A percentile compares a stretch with the other conserved stretches of the same genome.
phyloP scores from a whole-genome alignment of 2,329 filamentous ascomycete genomes.

The Seiridium cupressi region DNA sequence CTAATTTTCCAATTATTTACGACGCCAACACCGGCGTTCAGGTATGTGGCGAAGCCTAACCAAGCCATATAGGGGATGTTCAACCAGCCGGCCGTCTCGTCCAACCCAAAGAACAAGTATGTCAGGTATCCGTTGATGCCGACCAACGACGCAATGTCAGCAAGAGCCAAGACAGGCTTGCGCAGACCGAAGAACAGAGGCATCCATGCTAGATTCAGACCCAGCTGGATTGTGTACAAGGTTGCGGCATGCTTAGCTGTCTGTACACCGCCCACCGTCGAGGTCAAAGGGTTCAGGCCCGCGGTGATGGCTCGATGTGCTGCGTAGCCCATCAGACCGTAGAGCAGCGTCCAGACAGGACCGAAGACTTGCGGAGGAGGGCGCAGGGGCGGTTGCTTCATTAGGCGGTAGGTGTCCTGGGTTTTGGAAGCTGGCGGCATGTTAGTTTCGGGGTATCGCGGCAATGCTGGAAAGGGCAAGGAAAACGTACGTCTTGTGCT shows the following conservation, averaged over 20 bases:
- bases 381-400: constrained; percentile 66
- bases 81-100: constrained; percentile 69
- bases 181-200: constrained; percentile 85
- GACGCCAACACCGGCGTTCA: constrained; percentile 68
- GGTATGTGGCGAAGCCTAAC: constrained; percentile 84
- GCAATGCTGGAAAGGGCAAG: constrained; percentile 1
- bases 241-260: constrained; percentile 66
- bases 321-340: constrained; percentile 83
- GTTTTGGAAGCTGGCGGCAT: constrained; percentile 36
- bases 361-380: constrained; percentile 63
- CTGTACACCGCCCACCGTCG: constrained; percentile 8
- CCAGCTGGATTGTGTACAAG: constrained; percentile 83
- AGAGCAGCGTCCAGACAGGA: constrained; percentile 66
- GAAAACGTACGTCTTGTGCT: constrained; percentile 58
- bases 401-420: constrained; percentile 59
- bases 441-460: neutral
- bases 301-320: constrained; percentile 72
- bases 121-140: constrained; percentile 73
- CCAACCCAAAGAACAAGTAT: constrained; percentile 73
- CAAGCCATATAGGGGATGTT: constrained; percentile 82
- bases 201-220: constrained; percentile 85
- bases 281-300: constrained; percentile 58
- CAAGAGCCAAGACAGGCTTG: constrained; percentile 70
- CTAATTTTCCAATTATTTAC: constrained; percentile 67
- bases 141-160: constrained; percentile 71